Evolutionary conservation across 2,329 filamentous ascomycete genomes (phyloP).

Genomic region (Magnaporthiopsis rhizophila): DNA sequence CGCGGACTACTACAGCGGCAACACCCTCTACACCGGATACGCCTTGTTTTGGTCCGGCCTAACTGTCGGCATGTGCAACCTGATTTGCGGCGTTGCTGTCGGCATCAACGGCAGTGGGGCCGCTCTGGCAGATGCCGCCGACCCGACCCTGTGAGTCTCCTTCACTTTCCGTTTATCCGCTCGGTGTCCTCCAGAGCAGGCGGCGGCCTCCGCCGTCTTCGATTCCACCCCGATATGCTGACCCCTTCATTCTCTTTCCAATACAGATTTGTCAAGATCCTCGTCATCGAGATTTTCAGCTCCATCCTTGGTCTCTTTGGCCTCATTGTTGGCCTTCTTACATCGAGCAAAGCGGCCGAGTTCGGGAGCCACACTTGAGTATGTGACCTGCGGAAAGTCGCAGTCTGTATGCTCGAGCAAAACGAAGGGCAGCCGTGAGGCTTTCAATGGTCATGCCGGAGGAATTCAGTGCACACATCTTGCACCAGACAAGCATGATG

Average conservation of each 20-base stretch:
- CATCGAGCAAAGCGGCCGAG: conserved; percentile 74
- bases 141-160: conserved; percentile 69
- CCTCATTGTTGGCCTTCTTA: conserved; percentile 84
- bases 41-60: conserved; percentile 94
- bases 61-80: conserved; percentile 90
- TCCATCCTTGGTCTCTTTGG: conserved; percentile 95
- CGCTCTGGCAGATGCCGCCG: conserved; percentile 89
- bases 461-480: neutral
- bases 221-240: neutral
- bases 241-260: conserved; percentile 15
- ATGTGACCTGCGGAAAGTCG: neutral
- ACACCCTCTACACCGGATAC: conserved; percentile 89
- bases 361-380: conserved; percentile 39
- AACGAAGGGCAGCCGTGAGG: neutral
- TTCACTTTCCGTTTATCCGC: neutral
- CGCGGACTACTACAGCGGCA: conserved; percentile 60
- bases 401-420: neutral
- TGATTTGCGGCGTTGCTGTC: conserved; percentile 92
- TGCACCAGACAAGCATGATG: neutral
- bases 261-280: conserved; percentile 88
- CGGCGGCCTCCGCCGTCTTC: no score
- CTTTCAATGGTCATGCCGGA: neutral
- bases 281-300: conserved; percentile 99
- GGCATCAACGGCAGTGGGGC: conserved; percentile 98
- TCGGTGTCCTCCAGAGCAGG: neutral